Base-by-base conservation (phyloP, 108 stramenopile species). In the Conticribra weissflogii region DNA sequence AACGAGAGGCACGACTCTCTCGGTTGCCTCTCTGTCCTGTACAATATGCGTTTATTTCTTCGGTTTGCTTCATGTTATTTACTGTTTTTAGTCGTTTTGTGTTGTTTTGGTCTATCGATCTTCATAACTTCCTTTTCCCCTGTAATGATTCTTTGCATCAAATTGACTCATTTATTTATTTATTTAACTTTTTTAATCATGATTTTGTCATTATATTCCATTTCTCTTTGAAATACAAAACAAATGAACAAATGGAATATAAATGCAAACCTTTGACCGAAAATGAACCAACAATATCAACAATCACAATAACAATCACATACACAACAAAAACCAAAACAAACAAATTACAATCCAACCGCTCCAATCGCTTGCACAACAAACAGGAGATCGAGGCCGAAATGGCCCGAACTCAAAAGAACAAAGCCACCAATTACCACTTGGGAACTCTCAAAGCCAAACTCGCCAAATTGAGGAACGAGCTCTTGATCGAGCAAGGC, bases 401-500 rank as follows among this genome's bases (percentile, higher is more conserved):
- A 87, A 98, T 99, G 95, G 87, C 93, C 58, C 83, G 98, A 58
- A 90, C 92, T 69, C 92, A 93, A 84, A 93, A 93, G 64, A 91
- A 91, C 80, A 93, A 93, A 64, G 90, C 91, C 22, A 92, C 92
- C 3, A 88, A 92, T 63, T 96, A 92, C 70, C 91, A 92, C 54
- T 59, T 91, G 51, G 98, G 99, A 45, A 93, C 96, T 19, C 93
- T 99, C 63, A 99, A 99, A 78, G 98, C 98, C 31, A 98, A 98
- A 47, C 83, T 99, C 31, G 97, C 98, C 41, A 95, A 95, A 78
- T 81, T 99, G 24, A 89, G 98, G 29, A 91, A 86, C 52, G 96
- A 98, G 52, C 81, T 99, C n/a, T 85, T 98, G 49, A 81, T 94
- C 54, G 93, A 91, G 60, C 83, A 95, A 49, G 85, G 90, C n/a